These are phyloP conservation scores for Meyerozyma sp. DNA, from an alignment of 1,139 yeast species.

Conservation along the genomic window DNA sequence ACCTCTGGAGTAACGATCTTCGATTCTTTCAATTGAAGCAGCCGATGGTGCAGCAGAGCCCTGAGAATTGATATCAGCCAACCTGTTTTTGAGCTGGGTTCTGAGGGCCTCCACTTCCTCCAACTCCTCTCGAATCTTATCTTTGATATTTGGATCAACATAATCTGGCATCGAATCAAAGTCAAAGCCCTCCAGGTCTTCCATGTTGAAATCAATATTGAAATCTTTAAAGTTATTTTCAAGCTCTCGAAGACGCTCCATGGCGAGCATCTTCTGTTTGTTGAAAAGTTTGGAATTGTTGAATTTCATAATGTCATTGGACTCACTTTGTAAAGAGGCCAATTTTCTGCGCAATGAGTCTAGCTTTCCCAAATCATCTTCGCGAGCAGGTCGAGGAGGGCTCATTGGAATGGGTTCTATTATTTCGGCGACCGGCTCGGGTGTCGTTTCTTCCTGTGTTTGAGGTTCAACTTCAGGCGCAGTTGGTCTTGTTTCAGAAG, in stretches of 20 bases:
- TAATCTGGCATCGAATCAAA: conserved; percentile 10
- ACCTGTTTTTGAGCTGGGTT: conserved; percentile 34
- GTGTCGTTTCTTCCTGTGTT: conserved; percentile 7
- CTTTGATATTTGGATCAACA: conserved; percentile 33
- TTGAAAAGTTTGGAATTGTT: conserved; percentile 56
- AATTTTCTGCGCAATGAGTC: conserved; percentile 54
- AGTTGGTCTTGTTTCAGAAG: conserved; percentile 1
- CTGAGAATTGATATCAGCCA: conserved; percentile 14
- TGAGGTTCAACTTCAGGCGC: no score
- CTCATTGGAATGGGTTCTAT: conserved; percentile 16
- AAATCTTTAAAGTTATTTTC: conserved; percentile 58
- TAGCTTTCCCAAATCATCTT: conserved; percentile 41
- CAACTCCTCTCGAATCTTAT: conserved; percentile 37
- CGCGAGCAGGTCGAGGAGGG: conserved; percentile 30
- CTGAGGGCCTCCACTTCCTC: conserved; percentile 43
- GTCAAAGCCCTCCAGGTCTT: conserved; percentile 12
- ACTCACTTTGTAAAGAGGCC: conserved; percentile 60
- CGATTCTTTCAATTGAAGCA: conserved; percentile 26
- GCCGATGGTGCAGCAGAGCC: conserved; percentile 14
- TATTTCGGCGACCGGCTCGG: conserved; percentile 11
- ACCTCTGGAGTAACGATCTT: conserved; percentile 49
- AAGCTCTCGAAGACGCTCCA: conserved; percentile 61
- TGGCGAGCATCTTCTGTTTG: conserved; percentile 56
- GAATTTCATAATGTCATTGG: conserved; percentile 67
- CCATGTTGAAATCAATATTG: conserved; percentile 46